phyloP scores from a whole-genome alignment of 495 filamentous ascomycete species.

The Cercophora scortea region DNA sequence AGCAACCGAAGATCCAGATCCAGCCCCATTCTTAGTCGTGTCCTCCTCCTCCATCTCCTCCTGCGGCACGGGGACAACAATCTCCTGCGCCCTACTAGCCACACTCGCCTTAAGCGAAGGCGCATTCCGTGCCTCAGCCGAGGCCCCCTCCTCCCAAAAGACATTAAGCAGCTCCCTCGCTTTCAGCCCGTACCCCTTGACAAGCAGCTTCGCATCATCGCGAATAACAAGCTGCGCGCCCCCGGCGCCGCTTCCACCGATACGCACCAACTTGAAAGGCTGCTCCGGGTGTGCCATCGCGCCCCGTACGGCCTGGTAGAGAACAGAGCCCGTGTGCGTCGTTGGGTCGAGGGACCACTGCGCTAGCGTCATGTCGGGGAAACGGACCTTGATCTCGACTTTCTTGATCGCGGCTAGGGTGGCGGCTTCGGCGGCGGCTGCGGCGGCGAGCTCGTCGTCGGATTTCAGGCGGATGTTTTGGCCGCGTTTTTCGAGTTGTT shows the following conservation, averaged over 20 bases:
- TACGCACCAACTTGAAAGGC: constrained; percentile 43
- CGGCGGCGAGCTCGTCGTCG: constrained; percentile 56
- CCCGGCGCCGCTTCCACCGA: constrained; percentile 8
- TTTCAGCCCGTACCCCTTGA: constrained; percentile 61
- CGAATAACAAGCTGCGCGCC: constrained; percentile 17
- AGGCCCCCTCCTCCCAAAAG: constrained; percentile 57
- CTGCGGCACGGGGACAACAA: constrained; percentile 31
- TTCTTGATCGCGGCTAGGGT: constrained; percentile 55
- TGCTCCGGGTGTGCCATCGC: constrained; percentile 39
- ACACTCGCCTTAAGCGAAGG: constrained; percentile 61
- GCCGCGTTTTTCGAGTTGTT: constrained; percentile 52
- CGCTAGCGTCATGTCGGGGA: constrained; percentile 73
- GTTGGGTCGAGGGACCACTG: constrained; percentile 54
- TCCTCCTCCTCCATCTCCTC: constrained; percentile 37
- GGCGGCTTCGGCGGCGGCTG: constrained; percentile 50
- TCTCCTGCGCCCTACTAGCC: constrained; percentile 55
- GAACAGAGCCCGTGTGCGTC: constrained; percentile 50
- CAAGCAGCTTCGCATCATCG: constrained; percentile 46
- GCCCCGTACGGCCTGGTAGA: constrained; percentile 59
- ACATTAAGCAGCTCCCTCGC: constrained; percentile 70
- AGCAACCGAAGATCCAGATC: constrained; percentile 22
- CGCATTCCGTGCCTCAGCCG: constrained; percentile 35
- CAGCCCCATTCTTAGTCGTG: constrained; percentile 36
- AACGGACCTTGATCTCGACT: constrained; percentile 73
- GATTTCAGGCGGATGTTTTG: constrained; percentile 64